Percentiles rank a stretch among this genome's conserved stretches.
phyloP scores from a whole-genome alignment of 768 basidiomycete genomes.

The Lentinula boryana region DNA sequence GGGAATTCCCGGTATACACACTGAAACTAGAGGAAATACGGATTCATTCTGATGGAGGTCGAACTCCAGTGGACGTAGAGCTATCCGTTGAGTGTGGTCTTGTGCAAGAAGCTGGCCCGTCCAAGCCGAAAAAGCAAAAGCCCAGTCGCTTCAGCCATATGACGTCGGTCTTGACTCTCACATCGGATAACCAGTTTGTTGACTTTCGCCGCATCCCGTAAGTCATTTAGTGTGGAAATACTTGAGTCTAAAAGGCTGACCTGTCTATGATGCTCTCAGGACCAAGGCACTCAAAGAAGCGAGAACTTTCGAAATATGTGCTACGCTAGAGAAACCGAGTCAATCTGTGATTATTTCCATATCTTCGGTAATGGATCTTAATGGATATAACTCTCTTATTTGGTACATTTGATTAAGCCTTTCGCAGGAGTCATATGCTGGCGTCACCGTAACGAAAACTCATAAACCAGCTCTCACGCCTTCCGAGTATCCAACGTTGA shows the following conservation, averaged over 20 bases:
- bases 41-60: conserved; percentile 37
- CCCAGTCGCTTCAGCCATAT: conserved; percentile 38
- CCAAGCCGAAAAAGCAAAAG: conserved; percentile 40
- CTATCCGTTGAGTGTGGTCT: conserved; percentile 56
- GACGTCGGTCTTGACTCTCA: conserved; percentile 69
- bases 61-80: conserved; percentile 49
- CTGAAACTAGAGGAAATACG: conserved; percentile 44
- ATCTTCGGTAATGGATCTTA: conserved; percentile 49
- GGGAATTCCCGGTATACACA: conserved; percentile 61
- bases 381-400: conserved; percentile 9
- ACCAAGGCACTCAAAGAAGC: conserved; percentile 58
- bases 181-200: conserved; percentile 68
- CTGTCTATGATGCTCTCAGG: conserved; percentile 27
- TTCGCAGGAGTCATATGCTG: conserved; percentile 68
- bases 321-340: conserved; percentile 66
- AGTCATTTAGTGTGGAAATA: conserved; percentile 8
- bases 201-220: conserved; percentile 80
- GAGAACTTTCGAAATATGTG: conserved; percentile 56
- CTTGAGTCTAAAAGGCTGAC: neutral
- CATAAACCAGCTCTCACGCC: conserved; percentile 55
- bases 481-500: conserved; percentile 55
- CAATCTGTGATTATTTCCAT: conserved; percentile 59
- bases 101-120: conserved; percentile 19
- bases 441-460: conserved; percentile 43
- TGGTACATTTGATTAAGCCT: conserved; percentile 9